Percentiles rank a stretch among this genome's conserved stretches.
These are phyloP conservation scores for Astragalus glycyphyllos DNA, from an alignment of 306 rosid genomes.

Conservation along the genomic window DNA sequence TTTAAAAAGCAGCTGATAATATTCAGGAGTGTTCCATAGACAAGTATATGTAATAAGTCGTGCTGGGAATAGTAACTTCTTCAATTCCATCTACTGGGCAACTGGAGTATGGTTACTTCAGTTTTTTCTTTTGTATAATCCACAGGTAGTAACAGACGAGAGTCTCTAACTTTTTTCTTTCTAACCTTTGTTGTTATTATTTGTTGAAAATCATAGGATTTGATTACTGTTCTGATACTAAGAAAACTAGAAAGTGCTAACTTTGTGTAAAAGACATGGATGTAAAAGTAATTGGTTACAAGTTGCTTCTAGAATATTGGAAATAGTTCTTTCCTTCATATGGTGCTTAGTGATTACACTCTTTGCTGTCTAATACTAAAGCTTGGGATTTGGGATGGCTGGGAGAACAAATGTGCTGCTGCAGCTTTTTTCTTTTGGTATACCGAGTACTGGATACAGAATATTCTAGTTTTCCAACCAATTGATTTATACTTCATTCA, in stretches of 20 bases:
- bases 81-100: not conserved
- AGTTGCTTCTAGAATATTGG: not conserved
- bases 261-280: not conserved
- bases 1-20: not conserved
- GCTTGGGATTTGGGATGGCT: slow-evolving; percentile 13
- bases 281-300: no score
- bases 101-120: not conserved
- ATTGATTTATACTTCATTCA: slow-evolving; percentile 29
- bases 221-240: not conserved
- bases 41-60: not conserved
- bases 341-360: slow-evolving; percentile 2
- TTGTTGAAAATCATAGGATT: slow-evolving; percentile 6
- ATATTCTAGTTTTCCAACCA: slow-evolving; percentile 23
- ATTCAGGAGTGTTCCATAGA: slow-evolving; percentile 7
- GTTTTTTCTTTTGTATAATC: slow-evolving; percentile 5
- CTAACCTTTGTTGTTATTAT: not conserved
- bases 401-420: slow-evolving; percentile 24
- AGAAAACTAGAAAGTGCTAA: not conserved
- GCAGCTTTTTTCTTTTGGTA: slow-evolving; percentile 30
- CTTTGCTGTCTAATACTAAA: slow-evolving; percentile 1
- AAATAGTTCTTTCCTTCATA: slow-evolving; percentile 27
- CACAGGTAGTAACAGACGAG: slow-evolving; percentile 12
- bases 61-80: slow-evolving; percentile 6
- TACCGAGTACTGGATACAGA: slow-evolving; percentile 10
- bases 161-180: not conserved